Conservation (phyloP, 1,284 basidiomycete genomes). For the Pseudozyma pruni region DNA sequence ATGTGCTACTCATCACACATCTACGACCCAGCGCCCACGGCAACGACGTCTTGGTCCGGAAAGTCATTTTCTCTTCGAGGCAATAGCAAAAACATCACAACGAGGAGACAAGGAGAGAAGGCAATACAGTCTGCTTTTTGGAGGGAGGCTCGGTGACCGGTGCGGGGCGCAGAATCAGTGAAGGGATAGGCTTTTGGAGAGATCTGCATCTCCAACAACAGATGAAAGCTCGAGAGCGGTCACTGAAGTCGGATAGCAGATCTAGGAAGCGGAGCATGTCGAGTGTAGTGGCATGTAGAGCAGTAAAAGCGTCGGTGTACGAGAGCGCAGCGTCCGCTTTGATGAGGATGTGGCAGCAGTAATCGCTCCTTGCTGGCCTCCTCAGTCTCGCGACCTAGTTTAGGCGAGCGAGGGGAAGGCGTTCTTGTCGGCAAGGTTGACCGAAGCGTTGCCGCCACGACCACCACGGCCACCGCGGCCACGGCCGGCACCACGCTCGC, state of each 20-base stretch:
- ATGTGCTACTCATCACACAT: too few species aligned
- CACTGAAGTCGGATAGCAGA: too few species aligned
- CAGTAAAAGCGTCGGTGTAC: not conserved
- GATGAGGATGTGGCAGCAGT: constrained; percentile 5
- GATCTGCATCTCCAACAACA: too few species aligned
- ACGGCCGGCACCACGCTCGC: constrained; percentile 50
- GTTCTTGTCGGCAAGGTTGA: constrained; percentile 70
- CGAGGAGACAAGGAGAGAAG: constrained; percentile 13
- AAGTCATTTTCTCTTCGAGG: constrained; percentile 36
- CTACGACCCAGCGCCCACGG: too few species aligned
- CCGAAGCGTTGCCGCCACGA: constrained; percentile 73
- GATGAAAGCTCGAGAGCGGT: too few species aligned
- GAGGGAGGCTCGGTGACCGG: constrained; percentile 15
- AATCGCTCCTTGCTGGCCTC: constrained; percentile 9
- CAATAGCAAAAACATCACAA: constrained; percentile 26
- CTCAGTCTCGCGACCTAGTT: constrained; percentile 18
- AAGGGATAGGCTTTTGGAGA: too few species aligned
- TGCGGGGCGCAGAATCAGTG: constrained; percentile 28
- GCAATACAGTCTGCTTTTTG: constrained; percentile 46
- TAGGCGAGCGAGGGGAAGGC: constrained; percentile 66
- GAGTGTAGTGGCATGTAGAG: not conserved
- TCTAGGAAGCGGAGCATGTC: constrained; percentile 12
- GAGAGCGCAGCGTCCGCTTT: too few species aligned
- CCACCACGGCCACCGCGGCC: constrained; percentile 71
- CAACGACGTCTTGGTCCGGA: constrained; percentile 22